Percentiles rank a stretch among this genome's conserved stretches.
Evolutionary conservation across 139 green algal species (phyloP).

Genomic region (Tetradesmus lagerheimii): DNA sequence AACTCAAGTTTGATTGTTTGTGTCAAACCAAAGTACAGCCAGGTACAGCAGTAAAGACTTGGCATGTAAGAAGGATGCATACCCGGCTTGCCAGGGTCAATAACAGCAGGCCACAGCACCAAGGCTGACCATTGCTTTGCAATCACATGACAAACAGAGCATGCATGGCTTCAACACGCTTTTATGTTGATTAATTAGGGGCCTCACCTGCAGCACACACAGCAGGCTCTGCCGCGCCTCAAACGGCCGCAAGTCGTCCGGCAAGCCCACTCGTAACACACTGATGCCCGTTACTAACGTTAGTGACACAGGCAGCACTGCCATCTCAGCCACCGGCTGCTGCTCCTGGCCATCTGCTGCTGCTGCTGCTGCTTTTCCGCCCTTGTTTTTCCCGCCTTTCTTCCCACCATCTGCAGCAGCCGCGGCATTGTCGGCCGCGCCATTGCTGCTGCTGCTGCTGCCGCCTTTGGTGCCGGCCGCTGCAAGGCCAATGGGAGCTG

Average conservation of each 20-base stretch:
- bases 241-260: conserved; percentile 77
- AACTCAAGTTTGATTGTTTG: no score
- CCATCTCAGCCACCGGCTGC: conserved; percentile 1
- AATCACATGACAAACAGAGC: no score
- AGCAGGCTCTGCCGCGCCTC: conserved; percentile 70
- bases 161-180: no score
- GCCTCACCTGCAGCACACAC: conserved; percentile 47
- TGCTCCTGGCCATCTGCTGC: conserved; percentile 10
- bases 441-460: conserved; percentile 16
- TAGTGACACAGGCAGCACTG: conserved; percentile 85
- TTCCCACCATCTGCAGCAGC: background rate
- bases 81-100: no score
- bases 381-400: background rate
- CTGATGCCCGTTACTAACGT: conserved; percentile 72
- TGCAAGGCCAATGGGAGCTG: conserved; percentile 6
- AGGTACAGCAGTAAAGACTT: no score
- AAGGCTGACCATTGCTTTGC: no score
- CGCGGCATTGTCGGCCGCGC: background rate
- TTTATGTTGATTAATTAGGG: no score
- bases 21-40: no score
- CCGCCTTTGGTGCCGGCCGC: background rate
- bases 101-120: no score
- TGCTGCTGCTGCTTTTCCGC: background rate
- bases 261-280: conserved; percentile 83
- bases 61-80: no score